Conservation (phyloP, 1,284 basidiomycete species). For the Microbotryum intermedium region DNA sequence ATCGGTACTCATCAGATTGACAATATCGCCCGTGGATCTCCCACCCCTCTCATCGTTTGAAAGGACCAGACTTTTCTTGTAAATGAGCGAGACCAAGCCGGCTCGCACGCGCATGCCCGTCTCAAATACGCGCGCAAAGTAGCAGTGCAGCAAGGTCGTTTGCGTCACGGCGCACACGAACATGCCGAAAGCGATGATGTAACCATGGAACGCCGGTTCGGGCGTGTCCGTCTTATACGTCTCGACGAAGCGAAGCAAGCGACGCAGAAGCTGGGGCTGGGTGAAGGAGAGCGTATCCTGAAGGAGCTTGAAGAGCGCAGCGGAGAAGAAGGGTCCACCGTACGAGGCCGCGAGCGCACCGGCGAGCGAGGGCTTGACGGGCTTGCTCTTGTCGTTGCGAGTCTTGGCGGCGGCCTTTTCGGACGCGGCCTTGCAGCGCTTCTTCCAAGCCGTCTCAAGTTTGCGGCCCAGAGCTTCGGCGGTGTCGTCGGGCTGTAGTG, state of each 20-base stretch:
- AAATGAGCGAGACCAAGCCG: constrained; percentile 62
- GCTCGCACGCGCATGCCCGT: constrained; percentile 87
- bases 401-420: constrained; percentile 1
- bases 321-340: constrained; percentile 65
- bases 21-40: constrained; percentile 79
- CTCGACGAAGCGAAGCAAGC: constrained; percentile 72
- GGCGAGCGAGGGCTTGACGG: constrained; percentile 53
- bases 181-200: constrained; percentile 67
- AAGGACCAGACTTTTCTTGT: constrained; percentile 68
- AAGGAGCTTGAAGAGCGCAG: constrained; percentile 47
- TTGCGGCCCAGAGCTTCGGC: constrained; percentile 59
- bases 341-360: constrained; percentile 65
- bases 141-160: constrained; percentile 75
- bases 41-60: constrained; percentile 68
- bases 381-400: constrained; percentile 32
- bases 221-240: constrained; percentile 53
- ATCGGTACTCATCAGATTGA: constrained; percentile 78
- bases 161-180: constrained; percentile 66
- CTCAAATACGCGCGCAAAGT: constrained; percentile 70
- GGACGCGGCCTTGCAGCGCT: constrained; percentile 13
- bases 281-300: constrained; percentile 76
- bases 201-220: constrained; percentile 50
- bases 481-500: constrained; percentile 57
- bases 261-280: constrained; percentile 80
- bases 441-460: constrained; percentile 48